Evolutionary conservation across 306 rosid species (phyloP), one percentile per base, ranked within the genome.

Genomic region (Myrica gale): DNA sequence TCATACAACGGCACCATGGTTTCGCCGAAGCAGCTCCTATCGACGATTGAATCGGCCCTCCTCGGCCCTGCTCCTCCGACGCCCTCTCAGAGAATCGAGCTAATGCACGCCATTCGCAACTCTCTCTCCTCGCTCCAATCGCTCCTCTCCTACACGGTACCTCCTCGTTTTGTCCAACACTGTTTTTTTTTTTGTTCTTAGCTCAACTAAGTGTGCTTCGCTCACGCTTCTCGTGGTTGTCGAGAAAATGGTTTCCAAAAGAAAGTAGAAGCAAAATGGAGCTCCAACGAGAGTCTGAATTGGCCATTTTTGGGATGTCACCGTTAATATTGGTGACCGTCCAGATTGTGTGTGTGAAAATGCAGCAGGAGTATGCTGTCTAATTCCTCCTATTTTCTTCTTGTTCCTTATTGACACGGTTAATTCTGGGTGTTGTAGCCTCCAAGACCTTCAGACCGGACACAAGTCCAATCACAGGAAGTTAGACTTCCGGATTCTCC

Each of bases 401-500:
- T 46, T 71, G 54, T n/a, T 54, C 19, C 65, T 32, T 69, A 0
- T 69, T 54, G n/a, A 32, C 15, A 7, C 68, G 60, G 0, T 57
- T 76, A 5, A 41, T 23, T 69, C 51, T 72, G 9, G 77, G 72
- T 54, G 13, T 76, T 82, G 73, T 71, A 94, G 98, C 76, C 93
- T 32, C 96, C 98, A 4, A 92, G 89, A 81, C 60, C 91, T 50
- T 88, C 98, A 12, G 96, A 95, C 79, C 92, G 97, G 61, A 84
- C 82, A 21, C 97, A 92, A 85, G 90, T 95, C 20, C 90, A 92
- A 87, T 95, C 92, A 0, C 90, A 74, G 74, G 93, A 89, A 48
- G 89, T 89, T 43, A 83, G 95, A 83, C 96, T 89, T 23, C 92
- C 91, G 0, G 91, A 92, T 83, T 88, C 90, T 54, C 79, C 95